Percentiles rank a stretch among this genome's conserved stretches.
Conservation (phyloP, 2,329 filamentous ascomycete species). For the Ascochyta lentis region DNA sequence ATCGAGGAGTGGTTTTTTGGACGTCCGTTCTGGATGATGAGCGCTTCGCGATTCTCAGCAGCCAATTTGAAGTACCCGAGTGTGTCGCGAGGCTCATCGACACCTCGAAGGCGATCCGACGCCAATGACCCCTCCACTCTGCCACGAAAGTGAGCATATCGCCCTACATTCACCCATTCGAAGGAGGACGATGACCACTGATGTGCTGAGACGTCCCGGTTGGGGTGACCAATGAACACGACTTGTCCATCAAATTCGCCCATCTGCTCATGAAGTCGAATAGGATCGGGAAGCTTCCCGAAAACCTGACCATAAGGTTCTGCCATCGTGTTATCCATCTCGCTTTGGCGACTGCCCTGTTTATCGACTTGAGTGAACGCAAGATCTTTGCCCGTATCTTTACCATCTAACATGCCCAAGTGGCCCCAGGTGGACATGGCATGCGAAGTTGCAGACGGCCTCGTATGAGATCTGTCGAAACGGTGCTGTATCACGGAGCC, state of each 20-base stretch:
- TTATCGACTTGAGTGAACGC: not conserved
- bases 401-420: not conserved
- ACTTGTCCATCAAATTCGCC: slow-evolving; percentile 51
- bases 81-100: slow-evolving; percentile 46
- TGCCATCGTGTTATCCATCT: not conserved
- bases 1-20: slow-evolving; percentile 1
- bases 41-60: slow-evolving; percentile 47
- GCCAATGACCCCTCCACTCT: slow-evolving; percentile 54
- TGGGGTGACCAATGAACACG: slow-evolving; percentile 56
- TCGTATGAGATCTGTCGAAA: not conserved
- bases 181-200: slow-evolving; percentile 52
- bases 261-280: slow-evolving; percentile 44
- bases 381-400: not conserved
- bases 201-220: slow-evolving; percentile 56
- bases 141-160: slow-evolving; percentile 51
- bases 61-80: slow-evolving; percentile 53
- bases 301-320: slow-evolving; percentile 46
- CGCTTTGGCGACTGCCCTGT: not conserved
- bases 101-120: slow-evolving; percentile 48
- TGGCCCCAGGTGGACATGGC: not conserved
- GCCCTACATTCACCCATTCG: slow-evolving; percentile 55
- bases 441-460: not conserved
- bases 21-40: slow-evolving; percentile 19
- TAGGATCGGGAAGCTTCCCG: slow-evolving; percentile 52
- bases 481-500: not conserved